Evolutionary conservation across 2,329 filamentous ascomycete genomes (phyloP).

Genomic region (Kalmusia sp.): DNA sequence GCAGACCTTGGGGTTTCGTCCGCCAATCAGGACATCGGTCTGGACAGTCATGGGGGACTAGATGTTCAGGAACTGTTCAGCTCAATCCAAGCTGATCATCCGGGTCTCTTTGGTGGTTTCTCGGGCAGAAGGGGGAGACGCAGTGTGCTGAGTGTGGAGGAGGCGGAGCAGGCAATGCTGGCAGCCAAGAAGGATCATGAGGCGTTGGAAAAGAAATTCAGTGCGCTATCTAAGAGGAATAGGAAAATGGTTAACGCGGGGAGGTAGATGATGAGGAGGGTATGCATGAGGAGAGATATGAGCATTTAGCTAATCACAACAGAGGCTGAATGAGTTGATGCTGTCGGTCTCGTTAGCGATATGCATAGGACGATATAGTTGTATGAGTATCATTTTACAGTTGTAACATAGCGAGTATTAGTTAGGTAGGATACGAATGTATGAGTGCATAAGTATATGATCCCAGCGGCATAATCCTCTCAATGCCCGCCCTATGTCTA

Average conservation of each 20-base stretch:
- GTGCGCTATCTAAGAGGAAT: slow-evolving; percentile 46
- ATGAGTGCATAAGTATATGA: too few species aligned
- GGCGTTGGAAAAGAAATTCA: slow-evolving; percentile 45
- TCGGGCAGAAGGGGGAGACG: slow-evolving; percentile 22
- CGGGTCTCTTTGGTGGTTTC: slow-evolving; percentile 14
- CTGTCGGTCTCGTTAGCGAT: too few species aligned
- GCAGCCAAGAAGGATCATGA: slow-evolving; percentile 45
- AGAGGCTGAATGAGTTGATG: too few species aligned
- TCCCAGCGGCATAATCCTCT: too few species aligned
- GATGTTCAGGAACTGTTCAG: slow-evolving; percentile 35
- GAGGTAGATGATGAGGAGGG: slow-evolving; percentile 9
- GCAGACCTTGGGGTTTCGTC: slow-evolving; percentile 37
- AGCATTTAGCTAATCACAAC: too few species aligned
- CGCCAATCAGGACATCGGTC: slow-evolving; percentile 23
- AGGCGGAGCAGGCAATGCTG: slow-evolving; percentile 45
- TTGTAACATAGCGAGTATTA: too few species aligned
- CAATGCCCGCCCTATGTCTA: too few species aligned
- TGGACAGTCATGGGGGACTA: slow-evolving; percentile 15
- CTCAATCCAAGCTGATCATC: slow-evolving; percentile 25
- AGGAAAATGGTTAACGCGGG: slow-evolving; percentile 32
- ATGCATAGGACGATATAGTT: too few species aligned
- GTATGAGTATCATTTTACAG: too few species aligned
- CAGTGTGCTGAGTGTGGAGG: slow-evolving; percentile 41
- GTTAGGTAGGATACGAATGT: too few species aligned
- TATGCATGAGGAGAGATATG: too few species aligned